Base-by-base conservation (phyloP, 306 rosid genomes). In the Sicyos edulis region DNA sequence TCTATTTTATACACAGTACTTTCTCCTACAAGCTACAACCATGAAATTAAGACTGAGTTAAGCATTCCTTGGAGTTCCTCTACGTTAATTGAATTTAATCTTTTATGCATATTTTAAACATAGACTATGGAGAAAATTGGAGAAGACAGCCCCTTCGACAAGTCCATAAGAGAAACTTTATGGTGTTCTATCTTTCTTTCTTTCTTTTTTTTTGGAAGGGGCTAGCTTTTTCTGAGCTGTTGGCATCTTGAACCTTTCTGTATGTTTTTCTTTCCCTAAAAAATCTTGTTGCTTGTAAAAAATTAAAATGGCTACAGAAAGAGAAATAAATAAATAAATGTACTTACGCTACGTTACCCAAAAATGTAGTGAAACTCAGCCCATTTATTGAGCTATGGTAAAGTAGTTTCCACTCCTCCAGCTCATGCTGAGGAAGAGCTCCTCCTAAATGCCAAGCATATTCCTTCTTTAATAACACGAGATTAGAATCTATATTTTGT, bases 391-490 rank as follows among this genome's bases (percentile, higher is more conserved):
- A 78, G 83, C 98, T 93, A 57, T 93, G 98, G 80, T 93, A 93
- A 77, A 93, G 80, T 69, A 90, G 96, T 75, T 81, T 86, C 98
- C 98, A 93, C 74, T 85, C 97, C 78, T 76, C 87, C 79, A 87
- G 79, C 78, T 93, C 95, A 10, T 80, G 93, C 63, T 75, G 96
- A 20, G 96, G 62, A 77, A 90, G 95, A 64, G 89, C 88, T 71
- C 98, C 98, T 82, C 97, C 95, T 65, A 93, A 86, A 76, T 86
- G 98, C 97, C 98, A 90, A 74, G 96, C 95, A 77, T 83, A 86
- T 70, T 87, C 88, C 89, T 88, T 84, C 78, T 86, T 93, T 73
- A 90, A 71, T 65, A 88, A 75, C n/a, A 88, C 37, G 74, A 77
- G 49, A 70, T 74, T 80, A 37, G 95, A 69, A 77, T 88, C 86